phyloP scores from a whole-genome alignment of 257 asterid species.

The Solanum raphanifolium region DNA sequence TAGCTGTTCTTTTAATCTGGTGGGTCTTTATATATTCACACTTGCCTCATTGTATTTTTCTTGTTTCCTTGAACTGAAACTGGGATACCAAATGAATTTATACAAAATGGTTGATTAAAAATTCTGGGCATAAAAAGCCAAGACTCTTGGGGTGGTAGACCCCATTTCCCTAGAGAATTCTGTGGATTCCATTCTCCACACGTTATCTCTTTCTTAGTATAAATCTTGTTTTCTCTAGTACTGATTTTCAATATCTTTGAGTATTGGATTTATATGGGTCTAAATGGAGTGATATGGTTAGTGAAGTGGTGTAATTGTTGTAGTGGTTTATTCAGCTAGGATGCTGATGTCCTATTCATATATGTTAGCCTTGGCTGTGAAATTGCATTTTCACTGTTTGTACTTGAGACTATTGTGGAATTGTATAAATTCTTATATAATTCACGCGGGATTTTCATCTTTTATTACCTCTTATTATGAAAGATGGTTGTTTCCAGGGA shows the following conservation, averaged over 20 bases:
- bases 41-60: not conserved
- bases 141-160: slow-evolving; percentile 28
- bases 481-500: slow-evolving; percentile 37
- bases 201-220: slow-evolving; percentile 27
- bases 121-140: not conserved
- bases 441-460: slow-evolving; percentile 7
- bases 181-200: slow-evolving; percentile 36
- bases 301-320: not conserved
- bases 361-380: not conserved
- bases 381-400: not conserved
- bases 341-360: not conserved
- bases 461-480: slow-evolving; percentile 32
- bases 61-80: slow-evolving; percentile 10
- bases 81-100: slow-evolving; percentile 10
- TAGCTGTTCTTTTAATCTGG: not conserved
- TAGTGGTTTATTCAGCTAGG: not conserved
- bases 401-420: not conserved
- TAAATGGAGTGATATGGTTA: not conserved
- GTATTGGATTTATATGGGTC: not conserved
- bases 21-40: not conserved
- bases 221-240: slow-evolving; percentile 7
- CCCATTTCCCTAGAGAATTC: slow-evolving; percentile 23
- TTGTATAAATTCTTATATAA: slow-evolving; percentile 4
- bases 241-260: not conserved
- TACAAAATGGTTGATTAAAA: slow-evolving; percentile 5